Conservation (phyloP, 2,329 filamentous ascomycete species). For the Fusarium chlamydosporum region DNA sequence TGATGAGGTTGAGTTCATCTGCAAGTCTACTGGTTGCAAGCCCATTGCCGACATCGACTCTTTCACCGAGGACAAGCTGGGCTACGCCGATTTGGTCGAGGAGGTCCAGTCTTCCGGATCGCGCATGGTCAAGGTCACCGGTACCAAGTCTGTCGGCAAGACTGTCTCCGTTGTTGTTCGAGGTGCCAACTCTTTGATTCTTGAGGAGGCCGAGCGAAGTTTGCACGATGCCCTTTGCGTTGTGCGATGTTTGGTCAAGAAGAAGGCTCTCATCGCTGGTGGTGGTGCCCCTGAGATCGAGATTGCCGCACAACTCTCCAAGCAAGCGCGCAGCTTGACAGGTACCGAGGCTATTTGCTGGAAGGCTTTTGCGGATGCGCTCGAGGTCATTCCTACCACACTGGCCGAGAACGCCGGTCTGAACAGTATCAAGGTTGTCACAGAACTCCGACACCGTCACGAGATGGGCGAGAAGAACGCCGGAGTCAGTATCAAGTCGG, state of each 20-base stretch:
- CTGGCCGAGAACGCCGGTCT: constrained; percentile 97
- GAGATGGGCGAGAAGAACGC: constrained; percentile 96
- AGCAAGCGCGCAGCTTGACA: constrained; percentile 83
- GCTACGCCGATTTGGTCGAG: constrained; percentile 92
- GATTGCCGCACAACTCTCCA: constrained; percentile 87
- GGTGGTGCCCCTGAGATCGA: constrained; percentile 97
- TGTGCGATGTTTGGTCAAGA: constrained; percentile 97
- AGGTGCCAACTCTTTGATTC: constrained; percentile 92
- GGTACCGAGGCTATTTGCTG: constrained; percentile 98
- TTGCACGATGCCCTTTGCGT: constrained; percentile 98
- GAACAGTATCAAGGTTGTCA: constrained; percentile 99
- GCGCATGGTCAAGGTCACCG: constrained; percentile 94
- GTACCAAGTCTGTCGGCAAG: constrained; percentile 85
- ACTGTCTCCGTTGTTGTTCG: constrained; percentile 96
- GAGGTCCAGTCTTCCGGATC: constrained; percentile 89
- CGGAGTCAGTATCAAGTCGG: constrained; percentile 97
- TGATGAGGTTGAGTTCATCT: constrained; percentile 98
- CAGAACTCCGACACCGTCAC: constrained; percentile 92
- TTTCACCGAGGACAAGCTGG: constrained; percentile 98
- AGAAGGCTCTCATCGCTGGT: constrained; percentile 98
- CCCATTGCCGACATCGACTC: constrained; percentile 98
- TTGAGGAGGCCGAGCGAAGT: constrained; percentile 96
- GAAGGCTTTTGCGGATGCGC: constrained; percentile 98
- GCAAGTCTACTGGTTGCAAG: constrained; percentile 99
- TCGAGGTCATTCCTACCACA: constrained; percentile 97